Evolutionary conservation across 2,329 filamentous ascomycete species (phyloP), one percentile per base, ranked within the genome.

Genomic region (Colletotrichum higginsianum): DNA sequence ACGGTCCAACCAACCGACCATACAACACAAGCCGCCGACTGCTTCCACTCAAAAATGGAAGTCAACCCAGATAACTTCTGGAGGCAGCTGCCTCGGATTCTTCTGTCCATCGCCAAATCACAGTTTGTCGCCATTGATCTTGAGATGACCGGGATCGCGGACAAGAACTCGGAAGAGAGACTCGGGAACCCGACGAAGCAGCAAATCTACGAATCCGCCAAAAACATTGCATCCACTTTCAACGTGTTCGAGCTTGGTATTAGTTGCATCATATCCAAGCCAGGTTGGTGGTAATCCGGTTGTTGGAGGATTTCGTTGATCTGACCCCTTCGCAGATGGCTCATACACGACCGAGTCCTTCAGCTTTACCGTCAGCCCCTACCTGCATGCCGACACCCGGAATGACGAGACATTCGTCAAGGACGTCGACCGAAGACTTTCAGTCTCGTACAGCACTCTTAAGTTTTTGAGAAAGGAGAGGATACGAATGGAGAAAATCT

Each of bases 161-260:
- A 40, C 55, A 49, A 55, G 8, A 52, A 7, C 52, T 73, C 35
- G 23, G 73, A 30, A 50, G 52, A 4, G 26, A 66, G 40, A 35
- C 35, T 2, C 13, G 26, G n/a, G 15, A 47, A 21, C 60, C 53
- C 18, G 0, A 35, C 21, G 1, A 47, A 50, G 18, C 47, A 73
- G 16, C 60, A 78, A 2, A 66, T 63, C 5, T 85, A 84, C 61
- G 56, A 74, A 3, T 56, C 73, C 11, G 76, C 77, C 50, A 80
- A 74, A 52, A 72, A 75, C 11, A 79, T 77, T 1, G 79, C 81
- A 1, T 72, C 76, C 13, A 76, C 67, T 1, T 83, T 79, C 61
- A 77, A 79, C 30, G 74, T 82, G 12, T 62, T 84, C 2, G 79
- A 84, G 62, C 55, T 84, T 9, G 82, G 82, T 7, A 61, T 84